A percentile compares a stretch with the other conserved stretches of the same genome.
phyloP scores from a whole-genome alignment of 2,329 filamentous ascomycete species.

The Paecilomyces fulvus region DNA sequence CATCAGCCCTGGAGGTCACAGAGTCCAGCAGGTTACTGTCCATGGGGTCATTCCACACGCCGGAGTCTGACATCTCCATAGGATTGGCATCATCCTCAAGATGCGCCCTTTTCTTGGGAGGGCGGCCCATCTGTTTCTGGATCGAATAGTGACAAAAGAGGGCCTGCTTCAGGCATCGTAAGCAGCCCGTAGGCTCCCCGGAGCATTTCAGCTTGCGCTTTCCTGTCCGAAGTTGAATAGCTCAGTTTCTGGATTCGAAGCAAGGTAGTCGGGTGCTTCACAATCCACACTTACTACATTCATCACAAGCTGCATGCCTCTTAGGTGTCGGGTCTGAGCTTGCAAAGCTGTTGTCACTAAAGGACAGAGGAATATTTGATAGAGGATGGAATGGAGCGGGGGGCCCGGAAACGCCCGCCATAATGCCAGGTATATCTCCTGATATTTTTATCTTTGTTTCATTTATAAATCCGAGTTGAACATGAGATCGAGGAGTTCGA shows the following conservation, averaged over 20 bases:
- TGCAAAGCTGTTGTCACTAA: constrained; percentile 1
- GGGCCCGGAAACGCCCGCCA: background rate
- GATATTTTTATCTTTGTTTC: background rate
- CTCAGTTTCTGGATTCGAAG: constrained; percentile 8
- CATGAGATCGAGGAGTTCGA: background rate
- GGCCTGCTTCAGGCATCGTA: constrained; percentile 34
- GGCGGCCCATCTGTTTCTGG: constrained; percentile 42
- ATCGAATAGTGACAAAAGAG: constrained; percentile 38
- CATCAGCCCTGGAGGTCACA: constrained; percentile 9
- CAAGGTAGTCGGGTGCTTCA: constrained; percentile 3
- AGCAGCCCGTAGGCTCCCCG: constrained; percentile 35
- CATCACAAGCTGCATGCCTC: constrained; percentile 40
- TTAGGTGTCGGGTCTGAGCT: constrained; percentile 22
- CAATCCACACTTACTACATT: constrained; percentile 35
- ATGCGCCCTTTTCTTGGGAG: constrained; percentile 33
- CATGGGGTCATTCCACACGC: constrained; percentile 14
- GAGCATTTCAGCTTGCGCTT: constrained; percentile 43
- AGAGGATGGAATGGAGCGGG: constrained; percentile 1
- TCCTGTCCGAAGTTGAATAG: constrained; percentile 21
- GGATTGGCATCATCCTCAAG: constrained; percentile 18
- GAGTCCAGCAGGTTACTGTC: constrained; percentile 12
- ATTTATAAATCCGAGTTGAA: background rate
- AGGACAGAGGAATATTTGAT: constrained; percentile 2
- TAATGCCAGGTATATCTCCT: background rate
- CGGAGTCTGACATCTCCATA: constrained; percentile 3